Percentiles rank a stretch among this genome's conserved stretches.
Evolutionary conservation across 768 basidiomycete species (phyloP).

Genomic region (Pisolithus albus): DNA sequence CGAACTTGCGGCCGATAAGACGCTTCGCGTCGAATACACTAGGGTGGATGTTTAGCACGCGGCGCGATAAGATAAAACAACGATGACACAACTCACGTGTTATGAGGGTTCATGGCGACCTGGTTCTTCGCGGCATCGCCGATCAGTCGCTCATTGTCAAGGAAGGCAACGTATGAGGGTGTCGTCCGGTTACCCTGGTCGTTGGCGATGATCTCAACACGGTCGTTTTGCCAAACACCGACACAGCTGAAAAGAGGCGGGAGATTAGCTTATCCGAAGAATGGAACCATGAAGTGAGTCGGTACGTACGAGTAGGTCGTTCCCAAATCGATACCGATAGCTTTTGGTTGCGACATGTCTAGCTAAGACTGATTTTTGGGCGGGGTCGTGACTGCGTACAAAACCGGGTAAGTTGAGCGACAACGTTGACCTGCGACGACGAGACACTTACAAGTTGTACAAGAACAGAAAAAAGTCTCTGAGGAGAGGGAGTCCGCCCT

Average conservation of each 20-base stretch:
- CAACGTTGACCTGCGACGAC: not conserved
- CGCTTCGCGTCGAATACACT: conserved; percentile 98
- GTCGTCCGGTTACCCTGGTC: conserved; percentile 95
- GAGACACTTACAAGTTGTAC: conserved; percentile 14
- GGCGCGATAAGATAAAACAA: not conserved
- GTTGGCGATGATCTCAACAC: conserved; percentile 97
- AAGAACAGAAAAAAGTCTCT: conserved; percentile 10
- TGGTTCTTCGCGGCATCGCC: conserved; percentile 99
- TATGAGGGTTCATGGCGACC: conserved; percentile 96
- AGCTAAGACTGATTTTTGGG: conserved; percentile 7
- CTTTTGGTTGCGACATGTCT: conserved; percentile 53
- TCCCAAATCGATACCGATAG: conserved; percentile 85
- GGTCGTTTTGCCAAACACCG: conserved; percentile 99
- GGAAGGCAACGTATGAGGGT: conserved; percentile 94
- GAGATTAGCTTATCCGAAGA: conserved; percentile 5
- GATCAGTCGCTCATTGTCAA: conserved; percentile 92
- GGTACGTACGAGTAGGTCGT: conserved; percentile 83
- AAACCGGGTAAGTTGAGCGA: conserved; percentile 4
- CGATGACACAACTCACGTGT: conserved; percentile 47
- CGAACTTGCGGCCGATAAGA: conserved; percentile 90
- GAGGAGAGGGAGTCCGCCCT: not conserved
- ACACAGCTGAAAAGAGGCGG: conserved; percentile 62
- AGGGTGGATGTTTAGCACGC: conserved; percentile 9
- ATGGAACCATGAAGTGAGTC: conserved; percentile 3
- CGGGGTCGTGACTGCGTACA: conserved; percentile 6